A percentile compares a stretch with the other conserved stretches of the same genome.
These are phyloP conservation scores for Globisporangium paddicum DNA, from an alignment of 352 stramenopile species.

Conservation along the genomic window DNA sequence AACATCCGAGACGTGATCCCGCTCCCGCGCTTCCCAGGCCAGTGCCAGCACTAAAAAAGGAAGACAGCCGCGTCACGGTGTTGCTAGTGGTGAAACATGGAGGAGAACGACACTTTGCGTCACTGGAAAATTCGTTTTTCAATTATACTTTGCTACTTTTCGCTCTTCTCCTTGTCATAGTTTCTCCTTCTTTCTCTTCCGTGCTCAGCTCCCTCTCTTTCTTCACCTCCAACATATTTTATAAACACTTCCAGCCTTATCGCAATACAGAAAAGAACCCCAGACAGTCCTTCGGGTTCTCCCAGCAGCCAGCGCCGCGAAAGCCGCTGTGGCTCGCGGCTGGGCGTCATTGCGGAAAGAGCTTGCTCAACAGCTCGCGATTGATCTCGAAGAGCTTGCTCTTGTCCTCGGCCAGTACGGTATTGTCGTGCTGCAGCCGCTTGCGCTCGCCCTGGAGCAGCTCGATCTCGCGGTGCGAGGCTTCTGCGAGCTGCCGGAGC, in stretches of 20 bases:
- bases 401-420: slow-evolving; percentile 63
- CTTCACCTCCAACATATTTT: slow-evolving; percentile 3
- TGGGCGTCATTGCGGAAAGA: slow-evolving; percentile 55
- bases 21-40: slow-evolving; percentile 94
- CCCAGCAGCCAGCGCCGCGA: slow-evolving; percentile 1
- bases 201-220: neutral
- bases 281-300: neutral
- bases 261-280: slow-evolving; percentile 9
- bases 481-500: slow-evolving; percentile 41
- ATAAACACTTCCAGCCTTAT: slow-evolving; percentile 1
- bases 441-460: slow-evolving; percentile 47
- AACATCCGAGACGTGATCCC: slow-evolving; percentile 99
- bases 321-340: no score
- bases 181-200: neutral
- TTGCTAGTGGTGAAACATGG: neutral
- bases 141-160: slow-evolving; percentile 10
- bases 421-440: slow-evolving; percentile 61
- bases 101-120: neutral
- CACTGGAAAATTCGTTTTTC: slow-evolving; percentile 6
- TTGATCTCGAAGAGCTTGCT: slow-evolving; percentile 83
- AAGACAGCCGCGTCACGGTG: neutral
- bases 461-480: slow-evolving; percentile 55
- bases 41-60: slow-evolving; percentile 77
- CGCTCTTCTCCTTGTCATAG: slow-evolving; percentile 1
- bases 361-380: slow-evolving; percentile 53